phyloP scores from a whole-genome alignment of 2,329 filamentous ascomycete genomes.

The Basipetospora sp. region DNA sequence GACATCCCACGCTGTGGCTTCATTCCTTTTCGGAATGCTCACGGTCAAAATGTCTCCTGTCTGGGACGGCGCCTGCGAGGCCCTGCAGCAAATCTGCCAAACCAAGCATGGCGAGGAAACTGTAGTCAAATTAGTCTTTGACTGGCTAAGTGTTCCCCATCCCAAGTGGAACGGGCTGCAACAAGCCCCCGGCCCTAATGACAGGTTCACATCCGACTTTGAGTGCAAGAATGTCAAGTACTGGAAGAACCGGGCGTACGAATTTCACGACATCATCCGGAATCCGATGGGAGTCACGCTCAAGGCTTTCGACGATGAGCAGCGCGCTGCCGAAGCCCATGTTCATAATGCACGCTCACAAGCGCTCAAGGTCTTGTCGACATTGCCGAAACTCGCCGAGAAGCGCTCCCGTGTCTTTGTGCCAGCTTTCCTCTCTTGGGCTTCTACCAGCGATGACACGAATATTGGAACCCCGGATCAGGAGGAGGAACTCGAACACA shows the following conservation, averaged over 20 bases:
- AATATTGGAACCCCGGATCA: slow-evolving; percentile 23
- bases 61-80: slow-evolving; percentile 70
- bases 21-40: slow-evolving; percentile 77
- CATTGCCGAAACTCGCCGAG: slow-evolving; percentile 64
- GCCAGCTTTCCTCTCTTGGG: slow-evolving; percentile 74
- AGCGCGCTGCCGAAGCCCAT: slow-evolving; percentile 36
- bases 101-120: slow-evolving; percentile 56
- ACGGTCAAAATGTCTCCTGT: slow-evolving; percentile 72
- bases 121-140: slow-evolving; percentile 57
- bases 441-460: slow-evolving; percentile 33
- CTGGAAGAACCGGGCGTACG: slow-evolving; percentile 36
- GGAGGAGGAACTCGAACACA: slow-evolving; percentile 29
- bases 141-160: slow-evolving; percentile 55
- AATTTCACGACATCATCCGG: slow-evolving; percentile 37
- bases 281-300: slow-evolving; percentile 45
- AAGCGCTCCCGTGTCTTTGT: slow-evolving; percentile 73
- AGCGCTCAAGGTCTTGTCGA: slow-evolving; percentile 63
- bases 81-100: slow-evolving; percentile 60
- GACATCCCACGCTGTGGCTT: slow-evolving; percentile 58
- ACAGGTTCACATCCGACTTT: slow-evolving; percentile 51
- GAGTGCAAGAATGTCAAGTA: slow-evolving; percentile 64
- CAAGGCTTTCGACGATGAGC: slow-evolving; percentile 48
- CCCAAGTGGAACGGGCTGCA: slow-evolving; percentile 35
- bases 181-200: slow-evolving; percentile 17
- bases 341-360: slow-evolving; percentile 53